phyloP scores from a whole-genome alignment of 352 stramenopile genomes.

The Thalassiosira mediterranea region DNA sequence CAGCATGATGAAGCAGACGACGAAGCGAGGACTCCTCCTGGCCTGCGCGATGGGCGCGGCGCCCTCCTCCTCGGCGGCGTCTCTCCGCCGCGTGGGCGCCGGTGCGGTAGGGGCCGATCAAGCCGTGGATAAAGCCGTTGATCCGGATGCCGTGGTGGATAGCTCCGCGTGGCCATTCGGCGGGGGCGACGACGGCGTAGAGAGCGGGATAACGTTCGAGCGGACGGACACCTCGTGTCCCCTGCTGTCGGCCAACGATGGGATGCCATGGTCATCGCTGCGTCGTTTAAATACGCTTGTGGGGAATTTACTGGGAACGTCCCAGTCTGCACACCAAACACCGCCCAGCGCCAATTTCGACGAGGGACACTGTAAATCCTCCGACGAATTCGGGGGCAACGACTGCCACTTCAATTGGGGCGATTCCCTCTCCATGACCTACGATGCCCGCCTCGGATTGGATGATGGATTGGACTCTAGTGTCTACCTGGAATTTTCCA shows the following conservation, averaged over 20 bases:
- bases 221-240: constrained; percentile 18
- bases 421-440: constrained; percentile 3
- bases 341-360: constrained; percentile 8
- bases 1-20: no score
- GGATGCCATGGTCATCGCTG: background rate
- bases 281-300: background rate
- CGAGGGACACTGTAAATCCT: constrained; percentile 16
- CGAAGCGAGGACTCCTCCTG: no score
- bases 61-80: no score
- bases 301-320: background rate
- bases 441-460: constrained; percentile 10
- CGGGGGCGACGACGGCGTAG: constrained; percentile 1
- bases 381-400: constrained; percentile 8
- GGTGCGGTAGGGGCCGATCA: no score
- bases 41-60: no score
- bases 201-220: constrained; percentile 11
- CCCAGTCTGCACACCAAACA: background rate
- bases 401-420: constrained; percentile 8
- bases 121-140: no score
- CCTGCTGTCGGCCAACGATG: background rate
- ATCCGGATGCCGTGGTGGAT: no score
- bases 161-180: no score
- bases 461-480: background rate
- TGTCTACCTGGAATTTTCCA: constrained; percentile 5
- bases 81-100: no score